phyloP scores from a whole-genome alignment of 2,329 filamentous ascomycete species.

The Trichoderma breve region DNA sequence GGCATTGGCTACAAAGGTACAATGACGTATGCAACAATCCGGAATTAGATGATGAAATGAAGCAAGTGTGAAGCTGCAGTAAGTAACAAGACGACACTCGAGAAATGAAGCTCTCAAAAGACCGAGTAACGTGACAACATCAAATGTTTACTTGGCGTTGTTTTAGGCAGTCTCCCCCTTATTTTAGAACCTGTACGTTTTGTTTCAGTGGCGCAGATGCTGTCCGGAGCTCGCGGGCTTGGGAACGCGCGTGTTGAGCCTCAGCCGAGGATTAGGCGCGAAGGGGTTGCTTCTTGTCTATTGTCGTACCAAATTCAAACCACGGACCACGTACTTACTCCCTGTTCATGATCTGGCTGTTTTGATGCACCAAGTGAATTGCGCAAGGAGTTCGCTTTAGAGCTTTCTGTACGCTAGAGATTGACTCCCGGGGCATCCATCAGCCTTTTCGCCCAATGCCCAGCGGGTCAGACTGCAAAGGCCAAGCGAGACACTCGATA shows the following conservation, averaged over 20 bases:
- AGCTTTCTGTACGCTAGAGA: background rate
- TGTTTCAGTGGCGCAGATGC: background rate
- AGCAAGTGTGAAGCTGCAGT: background rate
- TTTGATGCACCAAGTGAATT: background rate
- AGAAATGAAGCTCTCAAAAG: background rate
- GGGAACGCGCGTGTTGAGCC: background rate
- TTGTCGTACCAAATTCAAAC: background rate
- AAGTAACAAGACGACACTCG: background rate
- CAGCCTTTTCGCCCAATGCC: background rate
- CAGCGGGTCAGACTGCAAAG: background rate
- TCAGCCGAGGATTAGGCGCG: constrained; percentile 20
- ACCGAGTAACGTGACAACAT: background rate
- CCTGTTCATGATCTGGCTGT: background rate
- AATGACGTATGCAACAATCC: constrained; percentile 3
- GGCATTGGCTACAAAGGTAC: background rate
- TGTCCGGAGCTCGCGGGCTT: background rate
- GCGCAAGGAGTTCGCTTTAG: background rate
- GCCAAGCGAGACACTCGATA: constrained; percentile 11
- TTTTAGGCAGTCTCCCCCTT: background rate
- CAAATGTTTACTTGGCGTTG: background rate
- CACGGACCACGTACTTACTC: background rate
- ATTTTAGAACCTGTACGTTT: background rate
- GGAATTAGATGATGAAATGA: background rate
- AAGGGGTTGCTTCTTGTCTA: background rate
- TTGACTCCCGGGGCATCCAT: background rate